phyloP scores from a whole-genome alignment of 2,329 filamentous ascomycete species.

The Bimuria novae-zelandiae region DNA sequence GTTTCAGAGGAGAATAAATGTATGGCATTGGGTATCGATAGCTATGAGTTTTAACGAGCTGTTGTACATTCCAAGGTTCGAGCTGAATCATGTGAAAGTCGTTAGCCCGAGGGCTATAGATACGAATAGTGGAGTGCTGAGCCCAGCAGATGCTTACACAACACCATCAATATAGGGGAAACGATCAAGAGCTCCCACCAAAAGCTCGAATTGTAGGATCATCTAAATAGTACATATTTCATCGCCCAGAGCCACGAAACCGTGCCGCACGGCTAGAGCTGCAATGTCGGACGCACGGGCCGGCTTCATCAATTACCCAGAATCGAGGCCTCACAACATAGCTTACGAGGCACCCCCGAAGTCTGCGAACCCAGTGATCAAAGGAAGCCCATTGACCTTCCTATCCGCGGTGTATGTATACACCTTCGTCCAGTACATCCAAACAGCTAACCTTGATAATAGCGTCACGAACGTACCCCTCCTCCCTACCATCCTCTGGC shows the following conservation, averaged over 20 bases:
- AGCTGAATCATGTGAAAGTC: not conserved
- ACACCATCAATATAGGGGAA: not conserved
- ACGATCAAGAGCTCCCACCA: too few relatives aligned
- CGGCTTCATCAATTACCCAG: constrained; percentile 44
- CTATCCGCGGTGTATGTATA: constrained; percentile 63
- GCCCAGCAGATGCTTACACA: not conserved
- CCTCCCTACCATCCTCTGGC: constrained; percentile 70
- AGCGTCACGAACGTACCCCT: constrained; percentile 65
- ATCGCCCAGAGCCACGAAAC: too few relatives aligned
- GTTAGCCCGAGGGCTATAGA: not conserved
- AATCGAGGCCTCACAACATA: constrained; percentile 34
- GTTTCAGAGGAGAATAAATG: constrained; percentile 7
- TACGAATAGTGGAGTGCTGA: not conserved
- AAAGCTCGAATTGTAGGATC: too few relatives aligned
- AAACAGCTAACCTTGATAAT: constrained; percentile 10
- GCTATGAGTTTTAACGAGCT: not conserved
- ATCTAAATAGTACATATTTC: too few relatives aligned
- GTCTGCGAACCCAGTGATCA: constrained; percentile 69
- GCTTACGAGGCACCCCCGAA: constrained; percentile 41
- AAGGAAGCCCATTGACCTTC: constrained; percentile 66
- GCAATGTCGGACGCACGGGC: constrained; percentile 30
- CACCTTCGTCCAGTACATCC: constrained; percentile 2
- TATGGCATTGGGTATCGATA: not conserved
- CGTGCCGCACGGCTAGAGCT: too few relatives aligned
- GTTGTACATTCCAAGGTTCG: not conserved